These are phyloP conservation scores for Pholiota microspora DNA, from an alignment of 768 basidiomycete genomes.

Conservation along the genomic window DNA sequence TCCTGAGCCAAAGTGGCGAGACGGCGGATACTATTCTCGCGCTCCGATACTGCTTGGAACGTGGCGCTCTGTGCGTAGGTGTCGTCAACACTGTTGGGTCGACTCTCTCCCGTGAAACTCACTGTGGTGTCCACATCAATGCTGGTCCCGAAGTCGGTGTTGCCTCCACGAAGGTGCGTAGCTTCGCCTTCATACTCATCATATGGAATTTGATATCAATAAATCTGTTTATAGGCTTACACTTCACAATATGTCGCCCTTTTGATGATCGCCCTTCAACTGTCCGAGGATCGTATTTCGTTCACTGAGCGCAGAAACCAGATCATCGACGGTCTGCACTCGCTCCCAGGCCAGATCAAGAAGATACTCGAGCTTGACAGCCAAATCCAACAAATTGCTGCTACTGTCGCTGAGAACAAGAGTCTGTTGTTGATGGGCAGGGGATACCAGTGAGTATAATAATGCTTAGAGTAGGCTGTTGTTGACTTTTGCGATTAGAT, in stretches of 20 bases:
- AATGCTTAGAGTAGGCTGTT: too few relatives aligned
- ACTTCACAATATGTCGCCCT: constrained; percentile 99
- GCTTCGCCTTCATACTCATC: constrained; percentile 28
- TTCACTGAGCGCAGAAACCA: constrained; percentile 86
- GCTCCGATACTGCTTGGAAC: constrained; percentile 92
- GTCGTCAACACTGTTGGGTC: constrained; percentile 99
- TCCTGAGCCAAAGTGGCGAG: constrained; percentile 97
- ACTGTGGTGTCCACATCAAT: constrained; percentile 99
- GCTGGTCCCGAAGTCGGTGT: constrained; percentile 99
- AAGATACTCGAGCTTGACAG: constrained; percentile 79
- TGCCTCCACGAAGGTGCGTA: constrained; percentile 88
- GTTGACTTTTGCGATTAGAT: constrained; percentile 41
- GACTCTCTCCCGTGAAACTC: constrained; percentile 95
- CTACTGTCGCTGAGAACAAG: constrained; percentile 76
- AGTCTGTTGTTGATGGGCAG: constrained; percentile 95
- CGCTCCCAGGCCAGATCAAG: constrained; percentile 88
- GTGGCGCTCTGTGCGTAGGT: constrained; percentile 95
- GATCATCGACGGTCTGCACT: constrained; percentile 92
- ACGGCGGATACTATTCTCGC: constrained; percentile 98
- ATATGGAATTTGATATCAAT: neutral
- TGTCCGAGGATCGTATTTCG: constrained; percentile 95
- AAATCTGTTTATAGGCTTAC: constrained; percentile 63
- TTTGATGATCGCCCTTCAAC: constrained; percentile 97
- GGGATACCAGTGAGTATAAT: constrained; percentile 79
- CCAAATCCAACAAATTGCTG: constrained; percentile 77